A percentile compares a stretch with the other conserved stretches of the same genome.
phyloP scores from a whole-genome alignment of 371 early-diverging fungal genomes.

The Mortierella sp. region DNA sequence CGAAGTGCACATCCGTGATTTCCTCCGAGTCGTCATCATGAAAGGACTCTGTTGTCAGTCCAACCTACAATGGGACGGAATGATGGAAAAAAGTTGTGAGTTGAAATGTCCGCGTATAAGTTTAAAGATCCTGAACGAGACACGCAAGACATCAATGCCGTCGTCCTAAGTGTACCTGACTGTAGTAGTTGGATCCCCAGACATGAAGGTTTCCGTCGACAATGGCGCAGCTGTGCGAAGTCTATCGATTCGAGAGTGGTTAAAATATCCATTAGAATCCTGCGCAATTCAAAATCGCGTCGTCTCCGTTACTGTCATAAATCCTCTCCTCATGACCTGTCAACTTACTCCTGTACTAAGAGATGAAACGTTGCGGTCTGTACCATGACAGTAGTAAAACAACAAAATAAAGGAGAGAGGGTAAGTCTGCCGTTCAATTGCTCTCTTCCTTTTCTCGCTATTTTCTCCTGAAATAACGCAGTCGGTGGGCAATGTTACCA shows the following conservation, averaged over 20 bases:
- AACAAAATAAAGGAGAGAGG: background rate
- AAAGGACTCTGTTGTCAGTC: constrained; percentile 54
- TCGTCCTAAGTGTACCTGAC: constrained; percentile 25
- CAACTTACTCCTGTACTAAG: constrained; percentile 53
- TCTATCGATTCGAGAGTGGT: constrained; percentile 20
- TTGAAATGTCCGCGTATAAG: no score
- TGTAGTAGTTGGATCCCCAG: constrained; percentile 58
- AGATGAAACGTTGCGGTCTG: constrained; percentile 37
- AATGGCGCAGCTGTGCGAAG: constrained; percentile 52
- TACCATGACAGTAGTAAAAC: background rate
- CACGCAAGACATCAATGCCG: no score
- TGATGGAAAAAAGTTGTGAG: background rate
- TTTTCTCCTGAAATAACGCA: background rate
- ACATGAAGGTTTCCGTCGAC: constrained; percentile 56
- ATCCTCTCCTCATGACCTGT: background rate
- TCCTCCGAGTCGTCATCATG: constrained; percentile 58
- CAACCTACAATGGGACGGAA: constrained; percentile 21
- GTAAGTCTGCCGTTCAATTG: background rate
- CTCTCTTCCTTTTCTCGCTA: background rate
- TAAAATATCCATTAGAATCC: background rate
- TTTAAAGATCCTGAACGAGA: background rate
- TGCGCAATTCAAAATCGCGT: background rate
- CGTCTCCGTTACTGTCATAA: background rate
- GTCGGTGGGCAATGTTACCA: constrained; percentile 22
- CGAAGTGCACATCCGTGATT: constrained; percentile 52